Conservation (phyloP, 495 filamentous ascomycete genomes). For the Tuber magnatum region DNA sequence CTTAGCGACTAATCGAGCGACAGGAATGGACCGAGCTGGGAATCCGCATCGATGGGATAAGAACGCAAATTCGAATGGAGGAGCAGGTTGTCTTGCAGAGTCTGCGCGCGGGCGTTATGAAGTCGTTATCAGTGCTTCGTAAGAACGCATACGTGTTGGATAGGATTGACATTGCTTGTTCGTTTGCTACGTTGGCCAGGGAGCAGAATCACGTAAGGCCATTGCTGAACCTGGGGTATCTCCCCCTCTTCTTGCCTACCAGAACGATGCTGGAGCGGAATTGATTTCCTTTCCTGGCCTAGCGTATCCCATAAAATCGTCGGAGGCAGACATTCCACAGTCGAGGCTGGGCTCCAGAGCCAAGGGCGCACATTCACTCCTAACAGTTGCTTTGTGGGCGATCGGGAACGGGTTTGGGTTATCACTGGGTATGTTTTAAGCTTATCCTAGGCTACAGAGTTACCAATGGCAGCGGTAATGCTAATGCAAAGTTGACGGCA, state of each 20-base stretch:
- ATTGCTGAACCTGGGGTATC: slow-evolving; percentile 52
- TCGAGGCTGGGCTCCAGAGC: slow-evolving; percentile 69
- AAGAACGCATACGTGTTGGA: slow-evolving; percentile 84
- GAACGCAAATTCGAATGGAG: slow-evolving; percentile 67
- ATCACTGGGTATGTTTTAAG: slow-evolving; percentile 60
- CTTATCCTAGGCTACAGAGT: background rate
- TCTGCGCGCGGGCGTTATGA: slow-evolving; percentile 66
- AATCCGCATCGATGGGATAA: slow-evolving; percentile 60
- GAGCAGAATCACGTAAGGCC: slow-evolving; percentile 70
- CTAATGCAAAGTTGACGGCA: background rate
- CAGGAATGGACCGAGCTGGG: slow-evolving; percentile 73
- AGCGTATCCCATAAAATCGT: slow-evolving; percentile 57
- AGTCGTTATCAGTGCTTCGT: slow-evolving; percentile 71
- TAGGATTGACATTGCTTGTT: slow-evolving; percentile 80
- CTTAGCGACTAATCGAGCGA: background rate
- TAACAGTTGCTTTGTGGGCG: slow-evolving; percentile 78
- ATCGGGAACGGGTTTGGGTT: slow-evolving; percentile 66
- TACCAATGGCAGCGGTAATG: background rate
- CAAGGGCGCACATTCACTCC: slow-evolving; percentile 75
- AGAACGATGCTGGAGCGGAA: background rate
- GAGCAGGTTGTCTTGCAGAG: slow-evolving; percentile 66
- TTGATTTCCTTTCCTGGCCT: slow-evolving; percentile 7
- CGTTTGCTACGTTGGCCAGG: slow-evolving; percentile 67
- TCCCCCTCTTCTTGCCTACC: slow-evolving; percentile 4
- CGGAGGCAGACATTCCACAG: slow-evolving; percentile 81